These are phyloP conservation scores for Vickermania ingenoplastis DNA, from an alignment of 208 protist genomes.

Conservation along the genomic window DNA sequence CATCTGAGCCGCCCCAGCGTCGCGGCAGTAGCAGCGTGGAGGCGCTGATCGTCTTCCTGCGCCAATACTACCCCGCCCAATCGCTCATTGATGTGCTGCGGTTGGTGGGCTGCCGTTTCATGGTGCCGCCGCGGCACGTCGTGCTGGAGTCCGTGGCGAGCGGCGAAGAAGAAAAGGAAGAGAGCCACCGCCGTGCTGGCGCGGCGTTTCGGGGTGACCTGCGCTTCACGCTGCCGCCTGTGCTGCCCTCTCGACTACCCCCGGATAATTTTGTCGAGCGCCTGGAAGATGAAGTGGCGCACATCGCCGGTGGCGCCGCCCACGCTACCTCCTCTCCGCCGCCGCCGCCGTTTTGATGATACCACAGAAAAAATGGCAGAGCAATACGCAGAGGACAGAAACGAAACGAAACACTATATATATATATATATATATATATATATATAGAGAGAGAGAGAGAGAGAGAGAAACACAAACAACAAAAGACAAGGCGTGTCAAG, in stretches of 20 bases:
- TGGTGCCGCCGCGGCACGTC: constrained; percentile 24
- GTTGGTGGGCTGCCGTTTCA: constrained; percentile 52
- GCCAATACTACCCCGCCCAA: constrained; percentile 3
- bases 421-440: constrained; percentile 9
- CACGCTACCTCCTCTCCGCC: no score
- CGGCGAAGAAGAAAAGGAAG: not conserved
- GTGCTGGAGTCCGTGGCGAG: not conserved
- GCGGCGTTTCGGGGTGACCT: constrained; percentile 11
- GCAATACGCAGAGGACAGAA: no score
- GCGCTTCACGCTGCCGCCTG: constrained; percentile 15
- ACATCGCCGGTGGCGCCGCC: no score
- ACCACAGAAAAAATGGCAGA: no score
- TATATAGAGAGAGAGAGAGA: constrained; percentile 4
- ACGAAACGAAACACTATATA: not conserved
- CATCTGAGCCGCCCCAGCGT: constrained; percentile 9
- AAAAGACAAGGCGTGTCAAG: not conserved
- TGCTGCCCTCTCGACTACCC: constrained; percentile 23
- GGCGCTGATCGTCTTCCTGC: not conserved
- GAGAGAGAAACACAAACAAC: not conserved
- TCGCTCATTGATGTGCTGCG: constrained; percentile 28
- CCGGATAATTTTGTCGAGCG: constrained; percentile 8
- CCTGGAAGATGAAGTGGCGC: not conserved
- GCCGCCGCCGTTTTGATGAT: no score
- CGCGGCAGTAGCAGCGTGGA: constrained; percentile 5
- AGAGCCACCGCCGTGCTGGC: not conserved